Conservation (phyloP, 2,329 filamentous ascomycete genomes). For the Aspergillus pseudonomiae region DNA sequence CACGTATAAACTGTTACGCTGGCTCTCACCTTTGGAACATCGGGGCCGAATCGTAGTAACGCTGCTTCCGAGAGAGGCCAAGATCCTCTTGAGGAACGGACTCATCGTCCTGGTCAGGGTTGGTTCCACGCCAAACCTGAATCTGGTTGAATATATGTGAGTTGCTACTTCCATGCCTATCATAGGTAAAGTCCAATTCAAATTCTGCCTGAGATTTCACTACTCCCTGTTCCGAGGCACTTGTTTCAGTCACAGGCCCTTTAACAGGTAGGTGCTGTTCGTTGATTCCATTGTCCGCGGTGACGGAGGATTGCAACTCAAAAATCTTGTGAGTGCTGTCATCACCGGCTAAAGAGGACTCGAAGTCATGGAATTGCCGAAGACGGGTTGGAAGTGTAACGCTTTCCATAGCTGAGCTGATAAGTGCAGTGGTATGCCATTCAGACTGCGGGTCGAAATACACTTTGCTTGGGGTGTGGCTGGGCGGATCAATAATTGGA, state of each 20-base stretch:
- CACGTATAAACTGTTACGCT: background rate
- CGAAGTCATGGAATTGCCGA: slow-evolving; percentile 40
- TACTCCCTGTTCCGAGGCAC: slow-evolving; percentile 13
- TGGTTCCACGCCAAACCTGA: slow-evolving; percentile 35
- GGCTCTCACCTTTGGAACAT: slow-evolving; percentile 36
- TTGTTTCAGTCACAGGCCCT: slow-evolving; percentile 6
- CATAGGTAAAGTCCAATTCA: slow-evolving; percentile 44
- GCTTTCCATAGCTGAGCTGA: slow-evolving; percentile 76
- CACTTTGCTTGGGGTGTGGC: slow-evolving; percentile 59
- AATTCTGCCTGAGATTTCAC: slow-evolving; percentile 34
- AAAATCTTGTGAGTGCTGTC: slow-evolving; percentile 79
- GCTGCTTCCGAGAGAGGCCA: slow-evolving; percentile 33
- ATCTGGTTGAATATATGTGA: slow-evolving; percentile 41
- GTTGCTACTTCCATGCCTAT: slow-evolving; percentile 26
- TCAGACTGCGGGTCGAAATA: slow-evolving; percentile 63
- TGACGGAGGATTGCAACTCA: slow-evolving; percentile 69
- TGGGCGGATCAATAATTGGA: slow-evolving; percentile 69
- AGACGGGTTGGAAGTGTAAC: slow-evolving; percentile 73
- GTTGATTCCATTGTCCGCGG: slow-evolving; percentile 26
- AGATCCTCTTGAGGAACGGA: slow-evolving; percentile 24
- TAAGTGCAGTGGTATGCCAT: slow-evolving; percentile 80
- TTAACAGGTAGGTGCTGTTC: background rate
- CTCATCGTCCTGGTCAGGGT: slow-evolving; percentile 19
- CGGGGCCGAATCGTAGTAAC: slow-evolving; percentile 37
- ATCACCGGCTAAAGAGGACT: slow-evolving; percentile 54